Conservation (phyloP, 1,139 yeast genomes). For the Geotrichum europaeum region DNA sequence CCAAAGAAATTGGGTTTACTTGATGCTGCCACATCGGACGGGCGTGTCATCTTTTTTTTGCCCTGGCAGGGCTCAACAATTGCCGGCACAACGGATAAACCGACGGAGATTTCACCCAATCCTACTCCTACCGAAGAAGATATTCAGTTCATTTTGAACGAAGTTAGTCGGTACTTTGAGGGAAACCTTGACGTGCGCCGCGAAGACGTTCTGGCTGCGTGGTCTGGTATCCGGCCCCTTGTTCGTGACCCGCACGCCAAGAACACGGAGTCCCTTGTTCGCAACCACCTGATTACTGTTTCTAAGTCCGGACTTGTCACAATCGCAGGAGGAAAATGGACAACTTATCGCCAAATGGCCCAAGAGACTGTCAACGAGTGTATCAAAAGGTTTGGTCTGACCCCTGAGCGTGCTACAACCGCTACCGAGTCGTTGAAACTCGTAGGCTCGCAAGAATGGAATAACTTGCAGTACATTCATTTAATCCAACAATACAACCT, state of each 20-base stretch:
- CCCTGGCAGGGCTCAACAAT: conserved; percentile 98
- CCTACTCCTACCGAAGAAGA: conserved; percentile 88
- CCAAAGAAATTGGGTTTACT: conserved; percentile 83
- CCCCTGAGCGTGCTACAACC: conserved; percentile 42
- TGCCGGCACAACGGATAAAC: conserved; percentile 92
- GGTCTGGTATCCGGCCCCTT: conserved; percentile 96
- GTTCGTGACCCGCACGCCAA: conserved; percentile 76
- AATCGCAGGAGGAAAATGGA: conserved; percentile 97
- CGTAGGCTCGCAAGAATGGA: conserved; percentile 67
- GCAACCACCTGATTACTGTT: conserved; percentile 76
- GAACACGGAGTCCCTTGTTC: conserved; percentile 71
- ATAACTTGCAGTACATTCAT: conserved; percentile 65
- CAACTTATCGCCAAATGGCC: conserved; percentile 97
- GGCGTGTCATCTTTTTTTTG: conserved; percentile 92
- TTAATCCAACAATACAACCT: conserved; percentile 73
- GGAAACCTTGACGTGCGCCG: conserved; percentile 77
- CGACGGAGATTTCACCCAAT: conserved; percentile 54
- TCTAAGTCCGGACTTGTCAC: conserved; percentile 75
- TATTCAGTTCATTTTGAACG: conserved; percentile 79
- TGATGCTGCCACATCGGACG: conserved; percentile 90
- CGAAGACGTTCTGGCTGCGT: conserved; percentile 87
- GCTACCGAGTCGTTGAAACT: conserved; percentile 57
- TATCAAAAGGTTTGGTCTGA: conserved; percentile 46
- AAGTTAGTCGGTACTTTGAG: conserved; percentile 75
- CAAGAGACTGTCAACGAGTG: conserved; percentile 83